Evolutionary conservation across 2,329 filamentous ascomycete genomes (phyloP), one percentile per base, ranked within the genome.

Genomic region (Shiraia sp.): DNA sequence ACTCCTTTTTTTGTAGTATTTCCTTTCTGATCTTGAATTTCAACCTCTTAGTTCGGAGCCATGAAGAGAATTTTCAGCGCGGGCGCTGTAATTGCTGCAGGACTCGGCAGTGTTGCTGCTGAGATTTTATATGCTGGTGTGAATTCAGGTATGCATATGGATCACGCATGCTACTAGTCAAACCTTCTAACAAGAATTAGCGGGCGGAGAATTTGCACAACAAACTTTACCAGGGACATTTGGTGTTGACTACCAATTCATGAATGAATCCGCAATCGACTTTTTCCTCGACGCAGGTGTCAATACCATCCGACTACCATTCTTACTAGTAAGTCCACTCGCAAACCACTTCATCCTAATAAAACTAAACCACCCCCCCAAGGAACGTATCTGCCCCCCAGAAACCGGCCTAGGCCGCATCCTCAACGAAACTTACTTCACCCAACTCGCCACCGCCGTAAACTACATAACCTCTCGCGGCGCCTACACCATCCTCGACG

Each of bases 371-470:
- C n/a, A n/a, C n/a, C n/a, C n/a, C n/a, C n/a, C n/a, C 5, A 15
- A 56, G 10, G 77, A 79, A 58, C 74, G 76, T 27, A 78, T 79
- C 73, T 74, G 72, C 41, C 77, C 76, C 0, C 51, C 72, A 0
- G 64, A 66, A 4, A 72, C 66, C 8, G 76, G 77, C 1, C 68
- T 79, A 0, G 76, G 76, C 10, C 61, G 66, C 17, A 75, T 63
- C 10, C 78, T 79, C 55, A 74, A 78, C 57, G 76, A 79, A 55
- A 76, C 74, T 41, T 73, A 79, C 55, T 78, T 75, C 49, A 56
- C 57, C 10, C 59, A 69, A 38, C 77, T 69, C 54, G 71, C 75
- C 44, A 59, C 74, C 31, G 73, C 76, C 0, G 69, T 79, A 2
- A 72, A 77, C 56, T 77, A 79, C 49, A 75, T 79, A 49, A 79